phyloP scores from a whole-genome alignment of 208 protist genomes.

The Wallacemonas collosoma region DNA sequence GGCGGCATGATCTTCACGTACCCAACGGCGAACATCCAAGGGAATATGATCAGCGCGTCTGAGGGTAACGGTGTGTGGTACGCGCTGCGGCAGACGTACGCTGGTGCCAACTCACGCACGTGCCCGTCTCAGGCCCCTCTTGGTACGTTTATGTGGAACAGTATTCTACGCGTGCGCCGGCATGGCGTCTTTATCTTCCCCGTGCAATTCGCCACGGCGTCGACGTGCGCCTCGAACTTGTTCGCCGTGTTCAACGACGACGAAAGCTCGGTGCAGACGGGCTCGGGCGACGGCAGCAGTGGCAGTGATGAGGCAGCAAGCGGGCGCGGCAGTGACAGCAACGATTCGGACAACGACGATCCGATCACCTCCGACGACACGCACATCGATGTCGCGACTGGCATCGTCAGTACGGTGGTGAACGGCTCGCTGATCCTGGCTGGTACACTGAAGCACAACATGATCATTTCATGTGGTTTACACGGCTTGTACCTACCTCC shows the following conservation, averaged over 20 bases:
- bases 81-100: slow-evolving; percentile 35
- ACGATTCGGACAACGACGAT: not conserved
- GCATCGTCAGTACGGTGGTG: slow-evolving; percentile 2
- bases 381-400: not conserved
- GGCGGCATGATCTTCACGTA: slow-evolving; percentile 32
- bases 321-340: not conserved
- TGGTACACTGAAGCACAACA: slow-evolving; percentile 22
- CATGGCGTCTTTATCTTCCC: slow-evolving; percentile 43
- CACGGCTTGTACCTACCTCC: slow-evolving; percentile 42
- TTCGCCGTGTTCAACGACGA: slow-evolving; percentile 1
- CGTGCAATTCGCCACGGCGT: slow-evolving; percentile 29
- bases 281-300: not conserved
- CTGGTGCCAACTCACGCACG: slow-evolving; percentile 17
- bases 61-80: slow-evolving; percentile 42
- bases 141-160: slow-evolving; percentile 24
- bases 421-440: slow-evolving; percentile 3
- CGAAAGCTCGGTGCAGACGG: not conserved
- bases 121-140: slow-evolving; percentile 28
- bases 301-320: not conserved
- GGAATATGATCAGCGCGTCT: slow-evolving; percentile 26
- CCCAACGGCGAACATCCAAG: slow-evolving; percentile 24
- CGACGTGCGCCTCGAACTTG: slow-evolving; percentile 23
- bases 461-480: slow-evolving; percentile 33
- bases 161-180: slow-evolving; percentile 24
- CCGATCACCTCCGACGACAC: not conserved